phyloP scores from a whole-genome alignment of 768 basidiomycete genomes.

The Hericium erinaceus region DNA sequence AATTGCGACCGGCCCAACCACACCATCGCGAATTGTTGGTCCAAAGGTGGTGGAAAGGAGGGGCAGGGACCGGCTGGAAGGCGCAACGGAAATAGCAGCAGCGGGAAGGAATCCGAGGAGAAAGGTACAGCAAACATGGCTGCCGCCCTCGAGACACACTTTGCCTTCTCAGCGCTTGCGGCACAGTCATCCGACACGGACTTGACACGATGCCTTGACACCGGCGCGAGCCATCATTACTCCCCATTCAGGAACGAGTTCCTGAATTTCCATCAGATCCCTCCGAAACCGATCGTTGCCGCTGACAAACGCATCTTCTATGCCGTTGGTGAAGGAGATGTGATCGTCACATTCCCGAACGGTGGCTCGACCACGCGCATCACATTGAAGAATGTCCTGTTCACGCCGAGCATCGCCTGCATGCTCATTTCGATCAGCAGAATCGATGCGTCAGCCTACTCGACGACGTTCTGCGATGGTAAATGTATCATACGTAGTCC shows the following conservation, averaged over 20 bases:
- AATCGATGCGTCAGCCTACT: not conserved
- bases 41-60: constrained; percentile 27
- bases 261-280: not conserved
- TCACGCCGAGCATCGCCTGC: not conserved
- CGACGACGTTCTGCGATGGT: not conserved
- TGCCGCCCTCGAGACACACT: not conserved
- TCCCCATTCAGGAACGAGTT: not conserved
- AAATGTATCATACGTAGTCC: not conserved
- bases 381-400: not conserved
- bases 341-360: not conserved
- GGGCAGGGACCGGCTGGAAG: constrained; percentile 27
- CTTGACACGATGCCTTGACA: not conserved
- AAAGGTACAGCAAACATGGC: not conserved
- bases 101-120: not conserved
- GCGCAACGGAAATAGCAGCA: constrained; percentile 13
- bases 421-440: not conserved
- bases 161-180: not conserved
- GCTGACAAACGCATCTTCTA: not conserved
- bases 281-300: not conserved
- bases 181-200: too few relatives aligned
- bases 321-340: not conserved
- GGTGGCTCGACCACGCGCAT: not conserved
- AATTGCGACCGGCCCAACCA: too few relatives aligned
- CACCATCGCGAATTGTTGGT: constrained; percentile 21
- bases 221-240: not conserved